Evolutionary conservation across 2,329 filamentous ascomycete species (phyloP).

Genomic region (Aspergillus japonicus): DNA sequence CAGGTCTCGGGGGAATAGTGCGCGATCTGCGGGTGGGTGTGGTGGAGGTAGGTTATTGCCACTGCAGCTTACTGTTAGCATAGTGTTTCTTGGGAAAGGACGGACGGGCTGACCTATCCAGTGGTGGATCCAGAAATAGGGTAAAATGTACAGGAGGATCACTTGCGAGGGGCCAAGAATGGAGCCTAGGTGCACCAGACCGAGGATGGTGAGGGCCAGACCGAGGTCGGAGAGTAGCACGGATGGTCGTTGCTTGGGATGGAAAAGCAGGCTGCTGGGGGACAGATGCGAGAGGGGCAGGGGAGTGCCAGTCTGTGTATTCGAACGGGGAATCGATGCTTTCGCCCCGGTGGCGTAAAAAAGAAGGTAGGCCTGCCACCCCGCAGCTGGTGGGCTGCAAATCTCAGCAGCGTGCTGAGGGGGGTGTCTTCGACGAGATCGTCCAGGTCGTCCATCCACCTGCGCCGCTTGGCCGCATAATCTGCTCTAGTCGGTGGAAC

Average conservation of each 20-base stretch:
- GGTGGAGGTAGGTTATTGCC: constrained; percentile 72
- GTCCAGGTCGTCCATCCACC: constrained; percentile 50
- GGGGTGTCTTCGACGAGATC: constrained; percentile 59
- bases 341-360: constrained; percentile 52
- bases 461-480: constrained; percentile 37
- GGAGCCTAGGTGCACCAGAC: constrained; percentile 54
- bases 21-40: constrained; percentile 59
- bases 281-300: constrained; percentile 49
- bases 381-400: constrained; percentile 61
- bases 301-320: constrained; percentile 15
- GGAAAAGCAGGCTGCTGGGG: constrained; percentile 61
- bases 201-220: constrained; percentile 50
- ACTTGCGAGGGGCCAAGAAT: constrained; percentile 57
- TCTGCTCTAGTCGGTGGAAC: constrained; percentile 50
- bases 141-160: constrained; percentile 60
- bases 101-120: constrained; percentile 57
- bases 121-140: constrained; percentile 69
- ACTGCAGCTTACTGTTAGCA: constrained; percentile 45
- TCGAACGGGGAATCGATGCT: constrained; percentile 27
- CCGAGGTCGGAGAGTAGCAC: constrained; percentile 62
- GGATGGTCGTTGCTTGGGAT: constrained; percentile 54
- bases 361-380: constrained; percentile 63
- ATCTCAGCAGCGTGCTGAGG: constrained; percentile 51
- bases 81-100: background rate
- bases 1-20: constrained; percentile 59